Percentiles rank a stretch among this genome's conserved stretches.
Conservation (phyloP, 169 alveolate genomes). For the Eimeria sp. region DNA sequence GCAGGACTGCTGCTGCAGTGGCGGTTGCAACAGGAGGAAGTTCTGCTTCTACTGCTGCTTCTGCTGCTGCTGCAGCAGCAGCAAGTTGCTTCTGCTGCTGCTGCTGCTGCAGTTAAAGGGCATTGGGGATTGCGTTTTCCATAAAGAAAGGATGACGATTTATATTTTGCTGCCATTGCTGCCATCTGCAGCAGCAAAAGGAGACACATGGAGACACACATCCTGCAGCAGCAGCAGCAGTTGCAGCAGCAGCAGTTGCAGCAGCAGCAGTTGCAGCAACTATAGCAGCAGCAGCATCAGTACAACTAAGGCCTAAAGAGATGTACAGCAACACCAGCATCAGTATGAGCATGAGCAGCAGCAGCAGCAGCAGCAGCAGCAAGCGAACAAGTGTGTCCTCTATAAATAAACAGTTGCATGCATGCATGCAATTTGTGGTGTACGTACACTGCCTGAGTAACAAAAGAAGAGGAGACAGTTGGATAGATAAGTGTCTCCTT, state of each 20-base stretch:
- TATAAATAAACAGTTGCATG: not conserved
- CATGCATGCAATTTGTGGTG: too few species aligned
- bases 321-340: not conserved
- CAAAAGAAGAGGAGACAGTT: not conserved
- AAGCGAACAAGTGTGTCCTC: not conserved
- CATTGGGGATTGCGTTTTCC: not conserved
- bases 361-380: slow-evolving; percentile 33
- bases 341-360: not conserved
- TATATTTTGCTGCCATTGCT: slow-evolving; percentile 54
- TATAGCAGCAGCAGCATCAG: not conserved
- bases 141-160: slow-evolving; percentile 73
- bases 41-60: not conserved
- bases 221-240: slow-evolving; percentile 16
- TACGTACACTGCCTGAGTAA: too few species aligned
- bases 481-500: not conserved
- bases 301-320: not conserved
- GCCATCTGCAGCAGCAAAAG: slow-evolving; percentile 55
- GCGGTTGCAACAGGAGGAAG: not conserved
- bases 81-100: not conserved
- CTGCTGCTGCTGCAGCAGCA: not conserved
- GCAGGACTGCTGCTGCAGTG: not conserved
- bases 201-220: not conserved
- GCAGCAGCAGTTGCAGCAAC: not conserved
- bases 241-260: not conserved
- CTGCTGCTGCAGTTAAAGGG: not conserved